A percentile compares a stretch with the other conserved stretches of the same genome.
Conservation (phyloP, 2,329 filamentous ascomycete species). For the Alternaria arbusti region DNA sequence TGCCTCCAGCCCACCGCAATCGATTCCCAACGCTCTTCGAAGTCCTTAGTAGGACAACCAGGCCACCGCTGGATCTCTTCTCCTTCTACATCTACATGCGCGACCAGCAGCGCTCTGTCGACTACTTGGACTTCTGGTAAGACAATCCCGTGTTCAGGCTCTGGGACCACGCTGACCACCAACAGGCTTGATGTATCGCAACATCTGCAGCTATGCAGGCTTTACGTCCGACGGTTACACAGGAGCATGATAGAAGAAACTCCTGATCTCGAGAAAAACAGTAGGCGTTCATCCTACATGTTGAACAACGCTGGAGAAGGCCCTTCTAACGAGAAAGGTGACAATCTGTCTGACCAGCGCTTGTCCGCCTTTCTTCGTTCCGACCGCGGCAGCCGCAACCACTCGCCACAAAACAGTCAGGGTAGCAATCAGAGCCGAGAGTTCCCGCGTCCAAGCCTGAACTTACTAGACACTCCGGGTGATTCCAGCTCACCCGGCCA, state of each 20-base stretch:
- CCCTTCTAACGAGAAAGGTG: slow-evolving; percentile 66
- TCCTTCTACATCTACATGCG: slow-evolving; percentile 99
- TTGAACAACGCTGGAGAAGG: slow-evolving; percentile 70
- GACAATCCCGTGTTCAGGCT: slow-evolving; percentile 31
- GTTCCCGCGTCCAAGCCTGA: slow-evolving; percentile 63
- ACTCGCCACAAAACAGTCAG: slow-evolving; percentile 57
- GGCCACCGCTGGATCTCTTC: slow-evolving; percentile 94
- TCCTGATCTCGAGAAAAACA: slow-evolving; percentile 84
- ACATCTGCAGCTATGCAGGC: slow-evolving; percentile 95
- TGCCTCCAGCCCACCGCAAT: slow-evolving; percentile 63
- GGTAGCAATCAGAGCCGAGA: slow-evolving; percentile 62
- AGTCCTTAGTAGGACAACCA: slow-evolving; percentile 90
- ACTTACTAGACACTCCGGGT: slow-evolving; percentile 68
- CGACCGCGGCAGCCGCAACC: slow-evolving; percentile 54
- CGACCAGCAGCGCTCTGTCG: slow-evolving; percentile 95
- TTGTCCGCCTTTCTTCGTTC: slow-evolving; percentile 86
- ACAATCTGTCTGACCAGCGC: slow-evolving; percentile 79
- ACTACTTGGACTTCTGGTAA: slow-evolving; percentile 98
- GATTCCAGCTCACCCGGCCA: slow-evolving; percentile 64
- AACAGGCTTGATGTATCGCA: slow-evolving; percentile 97
- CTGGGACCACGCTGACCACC: slow-evolving; percentile 28
- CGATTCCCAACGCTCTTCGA: slow-evolving; percentile 94
- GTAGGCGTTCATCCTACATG: slow-evolving; percentile 83
- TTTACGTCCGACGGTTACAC: slow-evolving; percentile 94
- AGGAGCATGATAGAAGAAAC: slow-evolving; percentile 92